Evolutionary conservation across 2,329 filamentous ascomycete species (phyloP).

Genomic region (Aspergillus clavatus): DNA sequence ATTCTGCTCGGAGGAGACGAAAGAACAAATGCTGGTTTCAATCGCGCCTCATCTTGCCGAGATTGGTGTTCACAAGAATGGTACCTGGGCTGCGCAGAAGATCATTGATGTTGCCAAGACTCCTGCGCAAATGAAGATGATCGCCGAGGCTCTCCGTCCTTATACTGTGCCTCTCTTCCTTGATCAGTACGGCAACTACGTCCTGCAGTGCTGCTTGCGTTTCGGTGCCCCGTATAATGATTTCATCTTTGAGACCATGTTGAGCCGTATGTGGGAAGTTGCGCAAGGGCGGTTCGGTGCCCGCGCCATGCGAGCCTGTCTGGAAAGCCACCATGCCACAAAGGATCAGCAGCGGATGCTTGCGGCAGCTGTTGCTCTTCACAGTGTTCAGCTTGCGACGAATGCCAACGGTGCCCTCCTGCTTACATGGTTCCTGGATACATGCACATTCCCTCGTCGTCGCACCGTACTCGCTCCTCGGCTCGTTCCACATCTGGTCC

Average conservation of each 20-base stretch:
- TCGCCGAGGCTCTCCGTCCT: constrained; percentile 76
- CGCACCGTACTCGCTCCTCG: constrained; percentile 88
- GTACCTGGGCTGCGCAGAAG: constrained; percentile 98
- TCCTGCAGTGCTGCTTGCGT: constrained; percentile 91
- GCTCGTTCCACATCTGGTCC: constrained; percentile 86
- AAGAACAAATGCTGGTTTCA: constrained; percentile 83
- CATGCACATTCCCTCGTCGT: constrained; percentile 88
- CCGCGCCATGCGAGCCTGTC: constrained; percentile 89
- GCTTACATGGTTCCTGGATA: constrained; percentile 96
- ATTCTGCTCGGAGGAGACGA: constrained; percentile 83
- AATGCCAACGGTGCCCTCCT: constrained; percentile 93
- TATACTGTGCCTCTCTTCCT: constrained; percentile 90
- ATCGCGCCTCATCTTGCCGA: constrained; percentile 91
- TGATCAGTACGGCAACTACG: constrained; percentile 98
- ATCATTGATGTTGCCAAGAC: constrained; percentile 96
- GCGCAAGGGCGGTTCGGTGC: constrained; percentile 90
- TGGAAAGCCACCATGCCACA: constrained; percentile 91
- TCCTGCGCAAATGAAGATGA: constrained; percentile 72
- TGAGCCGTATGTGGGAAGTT: constrained; percentile 88
- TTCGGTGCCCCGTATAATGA: constrained; percentile 86
- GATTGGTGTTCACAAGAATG: constrained; percentile 98
- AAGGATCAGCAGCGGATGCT: constrained; percentile 95
- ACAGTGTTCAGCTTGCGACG: constrained; percentile 92
- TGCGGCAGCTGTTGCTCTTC: constrained; percentile 88
- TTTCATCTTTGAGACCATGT: constrained; percentile 97